Evolutionary conservation across 805 yeast genomes (phyloP), one percentile per base, ranked within the genome.

Genomic region (Candida argentea): DNA sequence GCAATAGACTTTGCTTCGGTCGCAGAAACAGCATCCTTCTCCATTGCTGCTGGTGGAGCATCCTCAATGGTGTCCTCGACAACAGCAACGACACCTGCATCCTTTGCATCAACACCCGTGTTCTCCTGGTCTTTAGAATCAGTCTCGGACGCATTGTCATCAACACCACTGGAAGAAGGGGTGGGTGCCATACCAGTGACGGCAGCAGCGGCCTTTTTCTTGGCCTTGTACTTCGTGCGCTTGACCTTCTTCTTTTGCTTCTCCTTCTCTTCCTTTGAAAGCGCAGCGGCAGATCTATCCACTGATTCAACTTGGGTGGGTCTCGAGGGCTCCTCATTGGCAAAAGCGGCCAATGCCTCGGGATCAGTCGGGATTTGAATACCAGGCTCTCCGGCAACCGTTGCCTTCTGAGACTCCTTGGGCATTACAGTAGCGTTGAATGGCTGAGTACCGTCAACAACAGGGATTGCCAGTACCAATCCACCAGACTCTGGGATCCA

Each of bases 341-440:
- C 52, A 45, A 85, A 79, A 27, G 75, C 94, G 34, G 69, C 61
- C 42, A 83, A 70, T n/a, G 72, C 65, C 24, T 65, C 67, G 12
- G 83, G 67, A 45, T 80, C 68, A 23, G 57, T 43, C 26, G 89
- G 89, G 39, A 80, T 49, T 21, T 61, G 68, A 35, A 81, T 65
- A 26, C 94, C 94, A 16, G 91, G 85, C 44, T 80, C 87, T 27
- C 84, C 81, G 20, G 61, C 38, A 31, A 67, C 42, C 6, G 65
- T 50, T 27, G 65, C 65, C 27, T 52, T 30, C 15, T 60, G 64
- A 37, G 65, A 71, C 16, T 47, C 35, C 4, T 64, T 47, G 25
- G 76, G 74, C 52, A 67, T 31, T 14, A 68, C 74, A 8, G 72
- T 62, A 18, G 20, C 20, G 10, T 18, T 18, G 27, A 39, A 39